Conservation (phyloP, 257 asterid genomes). For the Coffea canephora region DNA sequence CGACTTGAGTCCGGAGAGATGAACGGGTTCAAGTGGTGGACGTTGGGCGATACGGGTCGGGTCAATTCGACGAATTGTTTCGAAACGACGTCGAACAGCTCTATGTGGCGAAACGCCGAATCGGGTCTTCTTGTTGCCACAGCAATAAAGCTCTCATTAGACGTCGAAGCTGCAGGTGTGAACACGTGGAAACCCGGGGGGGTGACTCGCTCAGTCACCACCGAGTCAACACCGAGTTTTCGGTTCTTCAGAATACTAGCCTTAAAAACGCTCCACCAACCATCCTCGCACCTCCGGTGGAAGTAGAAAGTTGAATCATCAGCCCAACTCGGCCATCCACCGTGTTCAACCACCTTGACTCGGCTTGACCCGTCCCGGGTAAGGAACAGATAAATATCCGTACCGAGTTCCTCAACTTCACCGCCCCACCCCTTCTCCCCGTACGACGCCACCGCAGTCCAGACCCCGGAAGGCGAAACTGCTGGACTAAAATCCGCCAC, state of each 20-base stretch:
- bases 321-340: conserved; percentile 95
- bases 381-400: conserved; percentile 63
- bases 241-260: conserved; percentile 36
- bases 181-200: conserved; percentile 92
- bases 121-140: conserved; percentile 72
- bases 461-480: conserved; percentile 77
- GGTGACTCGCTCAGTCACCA: conserved; percentile 54
- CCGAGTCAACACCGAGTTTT: conserved; percentile 33
- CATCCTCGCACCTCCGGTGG: conserved; percentile 70
- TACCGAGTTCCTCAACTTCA: conserved; percentile 64
- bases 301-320: conserved; percentile 77
- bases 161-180: conserved; percentile 71
- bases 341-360: conserved; percentile 73
- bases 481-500: conserved; percentile 89
- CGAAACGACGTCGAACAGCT: conserved; percentile 53
- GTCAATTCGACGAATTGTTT: conserved; percentile 45
- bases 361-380: conserved; percentile 77
- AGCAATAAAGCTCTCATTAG: conserved; percentile 58
- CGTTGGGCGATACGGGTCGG: conserved; percentile 47
- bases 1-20: conserved; percentile 54
- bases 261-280: conserved; percentile 87
- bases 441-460: conserved; percentile 89
- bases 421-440: conserved; percentile 79
- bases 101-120: conserved; percentile 71
- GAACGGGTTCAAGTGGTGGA: conserved; percentile 79